A percentile compares a stretch with the other conserved stretches of the same genome.
These are phyloP conservation scores for Parastagonospora nodorum DNA, from an alignment of 2,329 filamentous ascomycete species.

Conservation along the genomic window DNA sequence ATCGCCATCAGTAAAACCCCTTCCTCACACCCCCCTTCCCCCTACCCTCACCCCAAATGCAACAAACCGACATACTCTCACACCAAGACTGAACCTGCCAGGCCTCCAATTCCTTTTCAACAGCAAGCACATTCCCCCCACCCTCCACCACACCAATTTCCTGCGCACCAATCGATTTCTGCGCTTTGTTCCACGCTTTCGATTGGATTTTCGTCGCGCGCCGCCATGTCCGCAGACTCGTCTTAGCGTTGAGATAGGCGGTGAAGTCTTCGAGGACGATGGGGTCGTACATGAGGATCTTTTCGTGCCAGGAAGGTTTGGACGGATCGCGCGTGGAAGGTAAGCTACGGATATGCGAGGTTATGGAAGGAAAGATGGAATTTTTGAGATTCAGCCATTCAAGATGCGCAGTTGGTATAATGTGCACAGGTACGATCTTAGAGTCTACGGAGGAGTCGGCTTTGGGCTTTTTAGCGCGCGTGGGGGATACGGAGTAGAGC, in stretches of 20 bases:
- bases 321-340: conserved; percentile 53
- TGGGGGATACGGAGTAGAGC: conserved; percentile 6
- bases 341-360: conserved; percentile 15
- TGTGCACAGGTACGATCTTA: conserved; percentile 12
- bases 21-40: conserved; percentile 28
- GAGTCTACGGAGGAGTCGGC: neutral
- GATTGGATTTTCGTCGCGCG: conserved; percentile 37
- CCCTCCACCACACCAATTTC: conserved; percentile 11
- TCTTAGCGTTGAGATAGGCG: conserved; percentile 71
- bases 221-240: conserved; percentile 26
- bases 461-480: neutral
- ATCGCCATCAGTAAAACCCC: conserved; percentile 22
- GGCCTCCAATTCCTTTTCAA: conserved; percentile 35
- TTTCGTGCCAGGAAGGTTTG: conserved; percentile 79
- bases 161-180: conserved; percentile 18
- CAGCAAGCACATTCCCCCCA: conserved; percentile 24
- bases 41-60: conserved; percentile 67
- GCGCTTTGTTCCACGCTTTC: conserved; percentile 33
- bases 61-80: conserved; percentile 83
- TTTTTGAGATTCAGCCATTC: conserved; percentile 42
- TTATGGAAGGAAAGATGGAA: conserved; percentile 53
- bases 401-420: conserved; percentile 22
- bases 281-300: conserved; percentile 91
- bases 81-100: conserved; percentile 86
- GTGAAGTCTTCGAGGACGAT: conserved; percentile 86